phyloP scores from a whole-genome alignment of 768 basidiomycete genomes.

The Daedalea quercina region DNA sequence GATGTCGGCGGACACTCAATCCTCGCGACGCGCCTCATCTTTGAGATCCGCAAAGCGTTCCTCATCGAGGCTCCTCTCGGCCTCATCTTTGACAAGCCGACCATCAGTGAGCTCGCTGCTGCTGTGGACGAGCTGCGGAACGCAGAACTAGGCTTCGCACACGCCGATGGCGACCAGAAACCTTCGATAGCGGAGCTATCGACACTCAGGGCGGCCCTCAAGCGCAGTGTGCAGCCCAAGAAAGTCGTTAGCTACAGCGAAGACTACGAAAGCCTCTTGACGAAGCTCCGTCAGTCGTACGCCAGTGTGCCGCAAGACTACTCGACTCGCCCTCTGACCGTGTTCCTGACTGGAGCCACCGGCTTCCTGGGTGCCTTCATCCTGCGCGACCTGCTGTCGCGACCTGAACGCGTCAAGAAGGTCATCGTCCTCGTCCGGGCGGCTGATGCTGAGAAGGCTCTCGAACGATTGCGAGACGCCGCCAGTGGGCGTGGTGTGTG shows the following conservation, averaged over 20 bases:
- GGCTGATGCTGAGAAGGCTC: slow-evolving; percentile 48
- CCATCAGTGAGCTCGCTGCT: slow-evolving; percentile 66
- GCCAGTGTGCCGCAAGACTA: slow-evolving; percentile 54
- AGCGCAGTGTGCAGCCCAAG: slow-evolving; percentile 6
- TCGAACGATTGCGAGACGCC: slow-evolving; percentile 64
- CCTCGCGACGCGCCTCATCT: slow-evolving; percentile 92
- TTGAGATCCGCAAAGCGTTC: slow-evolving; percentile 91
- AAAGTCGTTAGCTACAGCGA: slow-evolving; percentile 62
- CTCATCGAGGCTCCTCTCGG: slow-evolving; percentile 88
- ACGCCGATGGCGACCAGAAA: slow-evolving; percentile 18
- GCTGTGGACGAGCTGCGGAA: slow-evolving; percentile 72
- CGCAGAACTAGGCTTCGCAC: slow-evolving; percentile 72
- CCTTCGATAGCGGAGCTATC: not conserved
- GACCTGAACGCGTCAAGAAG: slow-evolving; percentile 60
- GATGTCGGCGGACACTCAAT: slow-evolving; percentile 98
- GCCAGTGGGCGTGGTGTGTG: slow-evolving; percentile 80
- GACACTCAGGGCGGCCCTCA: not conserved
- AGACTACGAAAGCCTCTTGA: slow-evolving; percentile 63
- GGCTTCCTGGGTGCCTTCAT: slow-evolving; percentile 96
- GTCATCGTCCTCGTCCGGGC: slow-evolving; percentile 92
- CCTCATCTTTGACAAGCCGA: slow-evolving; percentile 87
- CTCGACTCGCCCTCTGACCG: slow-evolving; percentile 46
- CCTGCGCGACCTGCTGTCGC: slow-evolving; percentile 67
- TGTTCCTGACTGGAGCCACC: slow-evolving; percentile 96
- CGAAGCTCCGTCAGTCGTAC: slow-evolving; percentile 56